phyloP scores from a whole-genome alignment of 1,284 basidiomycete species.

The Ustilago hordei region DNA sequence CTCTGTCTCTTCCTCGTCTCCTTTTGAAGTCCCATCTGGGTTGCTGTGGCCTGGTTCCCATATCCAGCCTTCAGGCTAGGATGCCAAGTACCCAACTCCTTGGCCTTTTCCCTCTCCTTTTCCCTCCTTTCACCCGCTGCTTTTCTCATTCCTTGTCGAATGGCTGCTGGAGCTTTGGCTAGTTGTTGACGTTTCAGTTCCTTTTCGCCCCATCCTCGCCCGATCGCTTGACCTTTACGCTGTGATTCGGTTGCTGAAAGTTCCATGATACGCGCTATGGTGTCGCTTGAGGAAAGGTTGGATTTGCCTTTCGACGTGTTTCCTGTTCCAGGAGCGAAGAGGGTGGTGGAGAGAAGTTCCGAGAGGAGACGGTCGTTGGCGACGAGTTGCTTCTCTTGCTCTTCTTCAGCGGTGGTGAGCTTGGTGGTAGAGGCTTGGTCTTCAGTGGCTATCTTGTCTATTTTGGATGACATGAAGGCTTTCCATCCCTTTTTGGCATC shows the following conservation, averaged over 20 bases:
- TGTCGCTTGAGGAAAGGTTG: slow-evolving; percentile 61
- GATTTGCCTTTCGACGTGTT: slow-evolving; percentile 49
- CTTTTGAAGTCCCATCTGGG: slow-evolving; percentile 53
- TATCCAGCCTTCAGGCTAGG: slow-evolving; percentile 54
- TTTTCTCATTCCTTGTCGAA: slow-evolving; percentile 57
- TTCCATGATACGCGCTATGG: slow-evolving; percentile 61
- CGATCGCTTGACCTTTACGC: slow-evolving; percentile 50
- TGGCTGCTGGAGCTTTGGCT: slow-evolving; percentile 59
- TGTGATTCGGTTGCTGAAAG: slow-evolving; percentile 49
- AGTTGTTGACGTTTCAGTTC: slow-evolving; percentile 57
- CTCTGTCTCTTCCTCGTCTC: slow-evolving; percentile 53
- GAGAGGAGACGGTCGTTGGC: slow-evolving; percentile 66
- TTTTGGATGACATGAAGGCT: slow-evolving; percentile 57
- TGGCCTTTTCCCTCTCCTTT: slow-evolving; percentile 62
- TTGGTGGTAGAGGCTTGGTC: slow-evolving; percentile 14
- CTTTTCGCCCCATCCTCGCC: slow-evolving; percentile 62
- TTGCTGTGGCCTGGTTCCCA: slow-evolving; percentile 48
- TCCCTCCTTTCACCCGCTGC: slow-evolving; percentile 60
- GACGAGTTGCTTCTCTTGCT: slow-evolving; percentile 59
- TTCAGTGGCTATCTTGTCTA: slow-evolving; percentile 43
- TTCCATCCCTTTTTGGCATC: slow-evolving; percentile 50
- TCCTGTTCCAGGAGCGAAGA: slow-evolving; percentile 63
- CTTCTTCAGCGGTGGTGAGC: slow-evolving; percentile 38
- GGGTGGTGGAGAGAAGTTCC: slow-evolving; percentile 64
- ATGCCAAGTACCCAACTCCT: slow-evolving; percentile 66